Conservation (phyloP, 1,139 yeast genomes). For the Hemisphaericaspora subhashii region DNA sequence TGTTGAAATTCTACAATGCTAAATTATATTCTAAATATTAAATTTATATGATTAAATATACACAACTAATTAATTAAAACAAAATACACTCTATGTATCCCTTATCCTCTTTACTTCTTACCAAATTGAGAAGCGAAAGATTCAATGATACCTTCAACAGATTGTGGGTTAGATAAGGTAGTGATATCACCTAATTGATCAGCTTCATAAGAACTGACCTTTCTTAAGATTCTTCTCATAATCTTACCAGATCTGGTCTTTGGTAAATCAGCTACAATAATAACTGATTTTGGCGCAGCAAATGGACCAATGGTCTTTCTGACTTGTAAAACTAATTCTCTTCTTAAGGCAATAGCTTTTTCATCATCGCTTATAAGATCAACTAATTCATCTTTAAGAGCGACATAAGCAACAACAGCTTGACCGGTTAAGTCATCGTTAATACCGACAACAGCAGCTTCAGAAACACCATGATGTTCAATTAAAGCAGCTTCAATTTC, state of each 20-base stretch:
- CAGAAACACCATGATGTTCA: constrained; percentile 79
- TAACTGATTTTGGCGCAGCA: constrained; percentile 94
- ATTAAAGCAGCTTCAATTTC: constrained; percentile 93
- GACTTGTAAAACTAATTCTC: constrained; percentile 81
- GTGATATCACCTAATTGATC: constrained; percentile 92
- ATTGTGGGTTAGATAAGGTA: constrained; percentile 84
- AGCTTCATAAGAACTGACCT: constrained; percentile 84
- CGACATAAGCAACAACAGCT: constrained; percentile 92
- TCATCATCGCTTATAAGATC: constrained; percentile 45
- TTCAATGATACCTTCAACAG: constrained; percentile 73
- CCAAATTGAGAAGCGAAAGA: constrained; percentile 51
- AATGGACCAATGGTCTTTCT: constrained; percentile 96
- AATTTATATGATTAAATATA: no score
- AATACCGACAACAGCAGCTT: constrained; percentile 94
- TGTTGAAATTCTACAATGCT: no score
- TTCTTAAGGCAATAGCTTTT: constrained; percentile 63
- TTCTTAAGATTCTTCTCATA: constrained; percentile 97
- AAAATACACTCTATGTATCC: not conserved
- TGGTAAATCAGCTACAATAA: constrained; percentile 88
- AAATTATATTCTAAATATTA: no score
- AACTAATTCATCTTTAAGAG: constrained; percentile 63
- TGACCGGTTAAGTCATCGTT: constrained; percentile 96
- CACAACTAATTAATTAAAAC: not conserved
- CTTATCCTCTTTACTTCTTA: constrained; percentile 31
- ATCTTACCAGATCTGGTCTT: constrained; percentile 98